Evolutionary conservation across 768 basidiomycete genomes (phyloP), one percentile per base, ranked within the genome.

Genomic region (Tricholoma flavovirens): DNA sequence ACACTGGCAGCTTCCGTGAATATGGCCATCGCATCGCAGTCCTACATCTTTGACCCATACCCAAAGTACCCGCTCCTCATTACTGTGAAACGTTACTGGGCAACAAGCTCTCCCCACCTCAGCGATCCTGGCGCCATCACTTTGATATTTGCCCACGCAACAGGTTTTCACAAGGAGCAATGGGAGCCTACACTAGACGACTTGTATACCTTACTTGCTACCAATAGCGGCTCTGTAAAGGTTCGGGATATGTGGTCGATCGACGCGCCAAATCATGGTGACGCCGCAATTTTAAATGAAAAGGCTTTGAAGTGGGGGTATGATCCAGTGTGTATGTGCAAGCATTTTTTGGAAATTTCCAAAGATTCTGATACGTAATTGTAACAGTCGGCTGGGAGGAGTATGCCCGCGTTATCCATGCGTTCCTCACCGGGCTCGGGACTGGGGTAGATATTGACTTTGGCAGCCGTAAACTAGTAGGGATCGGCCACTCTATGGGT

Each of bases 401-500:
- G 48, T 82, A 81, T 53, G 77, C 68, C 0, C 71, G 81, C 1
- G 66, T 67, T 6, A 66, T 83, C 0, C 77, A 83, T 57, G 64
- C 74, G 2, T 75, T 84, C 48, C 66, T 83, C 4, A 66, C 75
- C 1, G 79, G 80, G 0, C 64, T 75, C 5, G 81, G 81, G 0
- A 72, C 63, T 22, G 81, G 81, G 17, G 67, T 81, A 15, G 70
- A 77, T 38, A 69, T 79, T n/a, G 77, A 82, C 59, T 81, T 83
- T 56, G 67, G 62, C 17, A 70, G 62, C n/a, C 78, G 73, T 15
- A 77, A 67, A 14, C 64, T 83, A 4, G 74, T 83, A 14, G 79
- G 77, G 3, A 68, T 83, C 14, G 82, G 79, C 0, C 82, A 83
- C 60, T 83, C 82, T 0, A 80, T 82, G 78, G 80, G 81, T 7